These are phyloP conservation scores for Mucor mucedo DNA, from an alignment of 371 early-diverging fungal genomes.

Conservation along the genomic window DNA sequence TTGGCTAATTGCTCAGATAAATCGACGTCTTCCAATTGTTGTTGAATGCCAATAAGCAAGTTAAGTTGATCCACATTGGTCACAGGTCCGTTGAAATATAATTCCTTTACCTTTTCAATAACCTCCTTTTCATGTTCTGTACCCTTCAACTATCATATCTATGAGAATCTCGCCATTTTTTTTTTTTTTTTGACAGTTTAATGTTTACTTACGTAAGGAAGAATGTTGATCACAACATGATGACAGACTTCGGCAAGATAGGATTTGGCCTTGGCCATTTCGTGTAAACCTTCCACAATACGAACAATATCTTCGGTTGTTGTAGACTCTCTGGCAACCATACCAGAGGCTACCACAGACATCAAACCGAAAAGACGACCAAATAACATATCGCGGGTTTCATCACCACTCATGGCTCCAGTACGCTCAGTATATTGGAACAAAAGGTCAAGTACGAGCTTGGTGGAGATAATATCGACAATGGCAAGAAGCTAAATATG, in stretches of 20 bases:
- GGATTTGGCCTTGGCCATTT: conserved; percentile 70
- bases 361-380: conserved; percentile 89
- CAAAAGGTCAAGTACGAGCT: conserved; percentile 72
- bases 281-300: conserved; percentile 69
- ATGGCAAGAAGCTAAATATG: conserved; percentile 40
- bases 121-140: conserved; percentile 39
- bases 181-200: background rate
- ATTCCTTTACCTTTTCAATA: conserved; percentile 52
- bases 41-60: conserved; percentile 63
- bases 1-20: conserved; percentile 37
- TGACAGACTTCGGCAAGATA: conserved; percentile 81
- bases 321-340: conserved; percentile 66
- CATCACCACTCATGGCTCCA: conserved; percentile 70
- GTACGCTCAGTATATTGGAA: conserved; percentile 66
- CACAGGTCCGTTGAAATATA: conserved; percentile 64
- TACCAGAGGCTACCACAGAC: conserved; percentile 83
- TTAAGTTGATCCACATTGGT: conserved; percentile 73
- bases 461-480: conserved; percentile 51
- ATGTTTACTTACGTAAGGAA: conserved; percentile 55
- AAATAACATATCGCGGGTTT: conserved; percentile 87
- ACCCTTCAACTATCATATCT: conserved; percentile 32
- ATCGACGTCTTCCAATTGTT: conserved; percentile 51
- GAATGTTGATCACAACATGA: conserved; percentile 68
- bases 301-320: conserved; percentile 70
- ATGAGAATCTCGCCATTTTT: background rate